A percentile compares a stretch with the other conserved stretches of the same genome.
These are phyloP conservation scores for Aspergillus phoenicis DNA, from an alignment of 2,329 filamentous ascomycete genomes.

Conservation along the genomic window DNA sequence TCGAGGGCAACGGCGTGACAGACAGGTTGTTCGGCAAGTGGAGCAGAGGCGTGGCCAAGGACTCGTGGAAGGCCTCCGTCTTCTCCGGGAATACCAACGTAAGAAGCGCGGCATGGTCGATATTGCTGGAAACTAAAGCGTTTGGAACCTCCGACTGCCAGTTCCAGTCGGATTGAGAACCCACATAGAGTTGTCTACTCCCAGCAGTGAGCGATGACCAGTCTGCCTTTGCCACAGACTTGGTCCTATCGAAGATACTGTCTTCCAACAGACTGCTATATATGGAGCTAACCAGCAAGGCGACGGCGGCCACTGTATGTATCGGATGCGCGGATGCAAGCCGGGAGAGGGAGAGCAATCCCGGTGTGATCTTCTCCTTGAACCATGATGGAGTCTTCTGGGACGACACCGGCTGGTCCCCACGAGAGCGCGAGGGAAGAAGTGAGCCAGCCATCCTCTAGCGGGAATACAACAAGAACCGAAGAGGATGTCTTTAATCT, in stretches of 20 bases:
- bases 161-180: slow-evolving; percentile 64
- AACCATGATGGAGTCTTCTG: not conserved
- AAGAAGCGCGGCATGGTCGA: slow-evolving; percentile 32
- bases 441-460: not conserved
- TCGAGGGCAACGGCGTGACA: slow-evolving; percentile 40
- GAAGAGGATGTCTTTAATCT: no score
- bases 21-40: not conserved
- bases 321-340: not conserved
- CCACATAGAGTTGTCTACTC: not conserved
- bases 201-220: not conserved
- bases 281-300: slow-evolving; percentile 1
- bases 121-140: not conserved
- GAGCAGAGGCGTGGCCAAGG: not conserved
- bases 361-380: not conserved
- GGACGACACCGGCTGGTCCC: not conserved
- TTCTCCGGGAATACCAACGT: slow-evolving; percentile 46
- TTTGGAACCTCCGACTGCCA: slow-evolving; percentile 73
- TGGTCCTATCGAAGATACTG: not conserved
- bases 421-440: not conserved
- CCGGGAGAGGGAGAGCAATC: not conserved
- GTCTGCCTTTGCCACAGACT: not conserved
- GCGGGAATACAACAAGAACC: not conserved
- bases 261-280: slow-evolving; percentile 1
- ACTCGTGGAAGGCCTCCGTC: not conserved
- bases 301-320: not conserved